Base-by-base conservation (phyloP, 768 basidiomycete genomes). In the Candolleomyces eurysporus region DNA sequence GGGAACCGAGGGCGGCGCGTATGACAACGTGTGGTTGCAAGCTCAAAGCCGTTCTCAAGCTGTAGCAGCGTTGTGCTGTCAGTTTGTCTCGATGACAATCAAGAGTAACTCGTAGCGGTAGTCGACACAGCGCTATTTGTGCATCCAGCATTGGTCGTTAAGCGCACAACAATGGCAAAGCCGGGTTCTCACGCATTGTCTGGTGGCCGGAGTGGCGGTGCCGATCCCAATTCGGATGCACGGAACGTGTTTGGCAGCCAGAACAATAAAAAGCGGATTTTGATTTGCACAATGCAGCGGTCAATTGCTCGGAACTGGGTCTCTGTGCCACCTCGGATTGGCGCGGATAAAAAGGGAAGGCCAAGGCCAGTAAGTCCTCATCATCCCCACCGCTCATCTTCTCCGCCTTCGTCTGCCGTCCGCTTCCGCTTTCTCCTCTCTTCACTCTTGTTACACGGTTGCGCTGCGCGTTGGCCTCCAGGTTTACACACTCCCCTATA, bases 381-480 rank as follows among this genome's bases (percentile, higher is more conserved):
- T 48, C 21, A 50, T 21, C 49, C 49, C 49, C 17, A 26, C 21
- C 21, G 26, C 52, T 8, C 32, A 26, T 36, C 17, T 39, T 32
- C 14, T 53, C 31, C 32, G 52, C 17, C 52, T 32, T 53, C 31
- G 36, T 36, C 36, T 36, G 36, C 36, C 36, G n/a, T n/a, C n/a
- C n/a, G 26, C 52, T 51, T 16, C 30, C 49, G 19, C 21, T 31
- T 51, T 26, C 32, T 39, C 52, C 26, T 53, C 31, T 32, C 2
- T 19, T 21, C 32, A n/a, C 7, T 39, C 13, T 32, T 36, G 1
- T 36, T 32, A 2, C 36, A 36, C 26, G 52, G 52, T 53, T 53
- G 52, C 52, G 52, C 52, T 53, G 52, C 52, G 52, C 52, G 52
- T 53, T 14, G 26, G 52, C 52, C 52, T 53, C 52, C 52, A 53